Evolutionary conservation across 2,329 filamentous ascomycete genomes (phyloP).

Genomic region (Coniochaeta prunicola): DNA sequence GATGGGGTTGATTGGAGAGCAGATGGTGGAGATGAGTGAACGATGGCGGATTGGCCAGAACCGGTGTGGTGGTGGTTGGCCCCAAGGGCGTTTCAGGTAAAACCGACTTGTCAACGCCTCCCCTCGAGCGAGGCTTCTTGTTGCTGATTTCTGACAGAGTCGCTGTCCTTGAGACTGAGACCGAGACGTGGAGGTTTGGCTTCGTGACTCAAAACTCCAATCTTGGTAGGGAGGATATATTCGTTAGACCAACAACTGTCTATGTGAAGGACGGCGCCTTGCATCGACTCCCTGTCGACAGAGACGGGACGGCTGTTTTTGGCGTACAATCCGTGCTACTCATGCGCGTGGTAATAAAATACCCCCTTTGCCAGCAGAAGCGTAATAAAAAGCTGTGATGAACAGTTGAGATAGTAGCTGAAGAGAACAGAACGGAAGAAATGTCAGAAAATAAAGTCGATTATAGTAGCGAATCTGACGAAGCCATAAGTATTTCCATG

Average conservation of each 20-base stretch:
- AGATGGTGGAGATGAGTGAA: neutral
- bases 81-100: conserved; percentile 3
- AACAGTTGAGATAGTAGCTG: neutral
- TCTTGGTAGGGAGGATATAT: neutral
- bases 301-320: neutral
- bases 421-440: neutral
- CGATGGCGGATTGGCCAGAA: neutral
- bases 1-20: neutral
- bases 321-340: neutral
- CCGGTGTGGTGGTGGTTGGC: conserved; percentile 2
- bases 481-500: neutral
- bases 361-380: neutral
- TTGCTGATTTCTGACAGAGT: neutral
- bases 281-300: neutral
- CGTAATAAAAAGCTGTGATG: neutral
- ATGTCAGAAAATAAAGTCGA: neutral
- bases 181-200: neutral
- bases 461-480: neutral
- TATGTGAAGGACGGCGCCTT: neutral
- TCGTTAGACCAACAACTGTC: neutral
- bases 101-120: conserved; percentile 1
- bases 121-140: neutral
- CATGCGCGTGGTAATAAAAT: neutral
- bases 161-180: neutral
- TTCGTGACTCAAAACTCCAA: neutral